Evolutionary conservation across 2,329 filamentous ascomycete genomes (phyloP).

Genomic region (Claviceps arundinis): DNA sequence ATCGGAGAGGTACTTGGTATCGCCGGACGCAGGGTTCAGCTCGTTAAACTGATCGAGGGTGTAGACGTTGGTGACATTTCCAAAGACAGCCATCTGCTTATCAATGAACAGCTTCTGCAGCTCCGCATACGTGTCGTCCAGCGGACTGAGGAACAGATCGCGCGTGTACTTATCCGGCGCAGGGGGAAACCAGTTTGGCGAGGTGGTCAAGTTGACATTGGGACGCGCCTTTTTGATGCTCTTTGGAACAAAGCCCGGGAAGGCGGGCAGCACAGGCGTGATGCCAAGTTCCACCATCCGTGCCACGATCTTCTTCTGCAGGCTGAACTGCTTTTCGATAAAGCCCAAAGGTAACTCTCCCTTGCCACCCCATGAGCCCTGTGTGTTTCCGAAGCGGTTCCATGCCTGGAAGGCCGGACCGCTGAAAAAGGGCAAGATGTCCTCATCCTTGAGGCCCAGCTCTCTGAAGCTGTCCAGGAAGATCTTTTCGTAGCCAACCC

Average conservation of each 20-base stretch:
- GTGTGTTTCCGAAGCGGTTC: slow-evolving; percentile 42
- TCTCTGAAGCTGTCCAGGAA: slow-evolving; percentile 33
- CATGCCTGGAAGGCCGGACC: slow-evolving; percentile 38
- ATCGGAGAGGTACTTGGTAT: slow-evolving; percentile 25
- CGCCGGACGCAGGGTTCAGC: slow-evolving; percentile 32
- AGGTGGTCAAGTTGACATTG: slow-evolving; percentile 28
- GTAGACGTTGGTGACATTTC: slow-evolving; percentile 34
- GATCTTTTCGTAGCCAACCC: slow-evolving; percentile 38
- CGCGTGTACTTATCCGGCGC: slow-evolving; percentile 25
- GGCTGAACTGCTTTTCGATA: slow-evolving; percentile 32
- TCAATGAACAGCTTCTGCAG: slow-evolving; percentile 32
- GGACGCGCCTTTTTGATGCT: slow-evolving; percentile 27
- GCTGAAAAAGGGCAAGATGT: slow-evolving; percentile 32
- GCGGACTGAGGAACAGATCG: slow-evolving; percentile 33
- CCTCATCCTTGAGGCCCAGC: slow-evolving; percentile 27
- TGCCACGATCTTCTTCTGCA: slow-evolving; percentile 33
- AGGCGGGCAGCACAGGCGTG: slow-evolving; percentile 36
- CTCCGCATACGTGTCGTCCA: slow-evolving; percentile 27
- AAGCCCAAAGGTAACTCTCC: slow-evolving; percentile 27
- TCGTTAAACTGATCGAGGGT: slow-evolving; percentile 42
- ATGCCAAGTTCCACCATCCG: slow-evolving; percentile 40
- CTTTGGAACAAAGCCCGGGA: slow-evolving; percentile 35
- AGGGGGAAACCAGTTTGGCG: slow-evolving; percentile 24
- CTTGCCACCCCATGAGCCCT: slow-evolving; percentile 32
- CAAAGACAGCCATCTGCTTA: slow-evolving; percentile 32